Percentiles rank a stretch among this genome's conserved stretches.
phyloP scores from a whole-genome alignment of 2,329 filamentous ascomycete species.

The Aspergillus nomiae region DNA sequence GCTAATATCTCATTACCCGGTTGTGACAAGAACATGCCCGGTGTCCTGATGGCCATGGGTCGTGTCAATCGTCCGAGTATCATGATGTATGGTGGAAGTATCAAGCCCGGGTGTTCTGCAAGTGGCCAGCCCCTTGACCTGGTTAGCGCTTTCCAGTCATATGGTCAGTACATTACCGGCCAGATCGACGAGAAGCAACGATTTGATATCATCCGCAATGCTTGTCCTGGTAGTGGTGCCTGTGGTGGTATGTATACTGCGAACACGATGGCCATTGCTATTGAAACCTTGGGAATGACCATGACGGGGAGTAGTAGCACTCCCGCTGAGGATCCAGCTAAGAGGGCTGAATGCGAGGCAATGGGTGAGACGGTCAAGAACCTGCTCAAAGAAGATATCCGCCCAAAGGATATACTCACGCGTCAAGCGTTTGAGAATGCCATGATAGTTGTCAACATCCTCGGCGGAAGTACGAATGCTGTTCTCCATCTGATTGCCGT shows the following conservation, averaged over 20 bases:
- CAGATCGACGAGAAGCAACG: slow-evolving; percentile 16
- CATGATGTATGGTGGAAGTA: slow-evolving; percentile 95
- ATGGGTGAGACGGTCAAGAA: slow-evolving; percentile 71
- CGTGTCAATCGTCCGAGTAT: slow-evolving; percentile 85
- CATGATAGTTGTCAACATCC: slow-evolving; percentile 79
- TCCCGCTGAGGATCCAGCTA: slow-evolving; percentile 69
- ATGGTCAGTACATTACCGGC: slow-evolving; percentile 75
- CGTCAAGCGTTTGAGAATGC: slow-evolving; percentile 81
- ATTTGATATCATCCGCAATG: slow-evolving; percentile 52
- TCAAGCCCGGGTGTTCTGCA: slow-evolving; percentile 79
- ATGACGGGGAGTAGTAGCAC: slow-evolving; percentile 76
- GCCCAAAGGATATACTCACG: slow-evolving; percentile 74
- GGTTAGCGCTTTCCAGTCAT: slow-evolving; percentile 92
- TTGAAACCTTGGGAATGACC: slow-evolving; percentile 74
- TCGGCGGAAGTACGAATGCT: slow-evolving; percentile 78
- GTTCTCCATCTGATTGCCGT: slow-evolving; percentile 80
- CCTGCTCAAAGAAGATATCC: slow-evolving; percentile 71
- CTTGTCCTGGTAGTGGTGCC: slow-evolving; percentile 80
- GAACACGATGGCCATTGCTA: slow-evolving; percentile 73
- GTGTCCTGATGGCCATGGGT: slow-evolving; percentile 85
- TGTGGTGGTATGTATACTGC: slow-evolving; percentile 86
- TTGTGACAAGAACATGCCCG: slow-evolving; percentile 98
- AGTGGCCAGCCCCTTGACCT: slow-evolving; percentile 75
- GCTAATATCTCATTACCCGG: slow-evolving; percentile 91
- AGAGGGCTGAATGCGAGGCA: slow-evolving; percentile 68